Evolutionary conservation across 805 yeast genomes (phyloP), one percentile per base, ranked within the genome.

Genomic region (Metschnikowia matae): DNA sequence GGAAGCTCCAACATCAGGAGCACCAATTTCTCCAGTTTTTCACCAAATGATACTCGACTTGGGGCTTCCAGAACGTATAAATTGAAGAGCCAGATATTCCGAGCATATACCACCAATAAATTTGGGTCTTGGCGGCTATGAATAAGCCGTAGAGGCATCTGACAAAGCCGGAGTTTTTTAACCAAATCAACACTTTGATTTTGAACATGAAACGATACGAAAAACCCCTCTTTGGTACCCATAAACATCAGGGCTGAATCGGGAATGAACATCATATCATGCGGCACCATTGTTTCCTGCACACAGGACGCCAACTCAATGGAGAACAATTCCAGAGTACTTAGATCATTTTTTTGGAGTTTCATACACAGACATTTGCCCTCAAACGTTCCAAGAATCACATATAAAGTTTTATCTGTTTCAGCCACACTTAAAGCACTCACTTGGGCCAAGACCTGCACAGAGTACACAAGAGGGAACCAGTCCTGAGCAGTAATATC

Each of bases 151-250:
- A 71, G 58, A 3, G 68, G 64, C 8, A 63, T 56, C 11, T 62
- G 64, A 15, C 72, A 64, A 6, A 73, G 46, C 37, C 54, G 53
- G 17, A 69, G 55, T 34, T 52, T 59, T n/a, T 54, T 57, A 0
- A 40, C 49, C 35, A 26, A 4, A 26, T 11, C 11, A 26, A 26
- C 29, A 26, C 4, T 26, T 11, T 35, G 29, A 2, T 31, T 41
- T 14, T 46, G 44, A 10, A 55, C 7, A 1, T 44, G 51, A 6
- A 69, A 56, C 14, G 50, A 54, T 15, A 68, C 49, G 23, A 58
- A 60, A 34, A 54, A 59, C 0, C 78, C 78, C 32, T 65, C 65
- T 42, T 62, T 63, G 1, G 75, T 59, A 0, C 76, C 76, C 29
- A 73, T 50, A 15, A 55, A 56, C 0, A 68, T 26, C 13, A 47